A percentile compares a stretch with the other conserved stretches of the same genome.
Conservation (phyloP, 2,329 filamentous ascomycete species). For the Magnaporthales sp. region DNA sequence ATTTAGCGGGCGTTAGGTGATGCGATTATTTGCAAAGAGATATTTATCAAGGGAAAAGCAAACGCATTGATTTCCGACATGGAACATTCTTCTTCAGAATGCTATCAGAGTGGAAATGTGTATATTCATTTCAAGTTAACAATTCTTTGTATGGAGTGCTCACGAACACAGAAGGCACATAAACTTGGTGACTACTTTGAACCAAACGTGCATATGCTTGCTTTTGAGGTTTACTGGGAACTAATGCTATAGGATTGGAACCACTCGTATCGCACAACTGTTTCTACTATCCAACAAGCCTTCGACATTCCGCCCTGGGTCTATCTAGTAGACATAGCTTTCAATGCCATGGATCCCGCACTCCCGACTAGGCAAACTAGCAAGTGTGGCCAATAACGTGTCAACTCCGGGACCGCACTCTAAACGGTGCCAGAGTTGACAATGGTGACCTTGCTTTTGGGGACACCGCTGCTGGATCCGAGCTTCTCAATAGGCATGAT, state of each 20-base stretch:
- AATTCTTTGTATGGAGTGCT: no score
- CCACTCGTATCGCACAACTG: not conserved
- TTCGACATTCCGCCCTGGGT: not conserved
- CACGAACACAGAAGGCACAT: not conserved
- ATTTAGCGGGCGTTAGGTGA: not conserved
- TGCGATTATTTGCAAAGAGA: not conserved
- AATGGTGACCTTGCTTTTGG: conserved; percentile 39
- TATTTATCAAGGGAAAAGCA: not conserved
- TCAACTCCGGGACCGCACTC: not conserved
- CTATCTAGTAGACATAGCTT: not conserved
- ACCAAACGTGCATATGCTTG: not conserved
- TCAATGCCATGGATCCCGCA: not conserved
- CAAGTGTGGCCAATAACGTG: not conserved
- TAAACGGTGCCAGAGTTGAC: conserved; percentile 11
- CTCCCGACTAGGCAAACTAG: not conserved
- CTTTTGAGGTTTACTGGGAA: not conserved
- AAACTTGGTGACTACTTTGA: not conserved
- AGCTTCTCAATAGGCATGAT: conserved; percentile 55
- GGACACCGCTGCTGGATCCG: conserved; percentile 43
- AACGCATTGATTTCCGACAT: not conserved
- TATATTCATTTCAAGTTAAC: no score
- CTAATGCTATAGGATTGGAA: not conserved
- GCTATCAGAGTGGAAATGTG: not conserved
- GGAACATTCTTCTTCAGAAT: not conserved
- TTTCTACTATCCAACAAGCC: not conserved